Evolutionary conservation across 2,329 filamentous ascomycete genomes (phyloP), one percentile per base, ranked within the genome.

Genomic region (Ampelomyces quisqualis): DNA sequence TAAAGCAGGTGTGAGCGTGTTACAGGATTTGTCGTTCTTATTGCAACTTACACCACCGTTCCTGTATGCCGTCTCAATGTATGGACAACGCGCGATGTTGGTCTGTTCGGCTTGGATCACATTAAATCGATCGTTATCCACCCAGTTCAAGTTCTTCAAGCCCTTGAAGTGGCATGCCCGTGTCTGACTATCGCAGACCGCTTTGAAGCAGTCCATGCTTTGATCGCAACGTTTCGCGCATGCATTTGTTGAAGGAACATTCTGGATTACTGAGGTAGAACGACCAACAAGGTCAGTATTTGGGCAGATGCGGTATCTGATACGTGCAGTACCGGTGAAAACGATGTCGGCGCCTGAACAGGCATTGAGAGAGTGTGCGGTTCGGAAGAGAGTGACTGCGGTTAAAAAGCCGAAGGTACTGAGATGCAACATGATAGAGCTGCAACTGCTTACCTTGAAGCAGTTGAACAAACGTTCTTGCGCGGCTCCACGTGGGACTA

Each of bases 101-200:
- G 57, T 41, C 24, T 57, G 54, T 26, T 58, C 54, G 1, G 53
- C 45, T 34, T 58, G 56, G 7, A 61, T 52, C 2, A 51, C 47
- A 38, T 58, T 43, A 34, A 49, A 61, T 5, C 51, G 49, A 23
- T 11, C 24, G 17, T 49, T 55, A n/a, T 39, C 27, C 27, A 53
- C 53, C 58, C 58, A 61, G 2, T 42, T 35, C 27, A 61, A 35
- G 3, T 39, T 43, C 11, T 34, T 34, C n/a, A 34, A 36, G 5
- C 35, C 53, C 39, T 61, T 61, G 44, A 60, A 47, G 19, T 61
- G 56, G 11, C 58, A 61, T 9, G 43, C 35, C 22, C 35, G 50
- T 2, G 41, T 49, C 22, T 49, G 40, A 4, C 43, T 57, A 30
- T 59, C 53, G 14, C 55, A 61, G 3, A 61, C 58, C 19, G 56